Base-by-base conservation (phyloP, 768 basidiomycete genomes). In the Agaricus subrufescens region DNA sequence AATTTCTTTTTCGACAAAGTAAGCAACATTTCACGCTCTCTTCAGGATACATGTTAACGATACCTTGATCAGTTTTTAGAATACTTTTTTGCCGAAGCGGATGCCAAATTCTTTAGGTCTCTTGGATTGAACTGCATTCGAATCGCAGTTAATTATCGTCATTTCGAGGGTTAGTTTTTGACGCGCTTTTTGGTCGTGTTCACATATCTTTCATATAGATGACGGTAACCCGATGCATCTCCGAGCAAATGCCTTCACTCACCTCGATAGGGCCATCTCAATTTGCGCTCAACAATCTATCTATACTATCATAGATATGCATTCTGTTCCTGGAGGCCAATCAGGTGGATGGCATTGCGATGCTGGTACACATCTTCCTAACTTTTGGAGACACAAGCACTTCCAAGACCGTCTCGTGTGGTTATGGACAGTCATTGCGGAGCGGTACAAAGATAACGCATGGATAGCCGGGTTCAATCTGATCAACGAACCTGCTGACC, bases 401-500 rank as follows among this genome's bases (percentile, higher is more conserved):
- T 89, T 89, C 73, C 90, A 92, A 66, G 87, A 92, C 66, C 81
- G 89, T 0, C 70, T 82, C 2, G 68, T 91, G 44, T 85, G 85
- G 83, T 79, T 93, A 31, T 92, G 91, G 91, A 78, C 78, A 46
- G 70, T 86, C 60, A 74, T 92, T 15, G 88, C 92, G 0, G 72
- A 71, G 59, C 86, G 86, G 63, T 92, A 92, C 73, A 84, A 76
- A 57, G 78, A 75, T 44, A 88, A 93, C 64, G 73, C 79, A 55
- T 91, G 90, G 91, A 80, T 93, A 53, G 90, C 87, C 1, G 89
- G 91, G 15, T 93, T 89, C 69, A 93, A 93, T 69, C 84, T 85
- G 9, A 75, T 94, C 46, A 94, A 93, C 73, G 91, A 94, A 69
- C 78, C 88, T 19, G 81, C 89, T 0, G 91, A 92, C 65, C 76